These are phyloP conservation scores for Protomyces arabidopsidicola DNA, from an alignment of 1,139 yeast species.

Conservation along the genomic window DNA sequence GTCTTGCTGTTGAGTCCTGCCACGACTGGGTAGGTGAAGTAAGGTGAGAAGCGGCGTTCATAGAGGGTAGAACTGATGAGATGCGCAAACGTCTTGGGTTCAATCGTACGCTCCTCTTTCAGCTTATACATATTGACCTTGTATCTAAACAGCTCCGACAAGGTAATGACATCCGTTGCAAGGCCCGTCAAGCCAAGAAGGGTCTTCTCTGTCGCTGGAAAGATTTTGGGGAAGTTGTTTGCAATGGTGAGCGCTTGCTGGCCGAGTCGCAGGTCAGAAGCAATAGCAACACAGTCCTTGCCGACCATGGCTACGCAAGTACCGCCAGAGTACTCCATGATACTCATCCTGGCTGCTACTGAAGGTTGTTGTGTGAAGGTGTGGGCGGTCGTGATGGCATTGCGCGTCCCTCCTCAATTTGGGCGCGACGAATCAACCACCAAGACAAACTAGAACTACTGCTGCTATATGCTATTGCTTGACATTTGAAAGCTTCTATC, in stretches of 20 bases:
- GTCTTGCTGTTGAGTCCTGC: constrained; percentile 87
- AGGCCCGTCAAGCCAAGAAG: constrained; percentile 90
- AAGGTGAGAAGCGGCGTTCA: constrained; percentile 88
- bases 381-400: background rate
- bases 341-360: constrained; percentile 10
- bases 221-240: constrained; percentile 87
- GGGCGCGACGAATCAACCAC: background rate
- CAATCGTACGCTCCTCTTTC: constrained; percentile 85
- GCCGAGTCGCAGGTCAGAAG: constrained; percentile 90
- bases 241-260: constrained; percentile 88
- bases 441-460: background rate
- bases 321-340: constrained; percentile 53
- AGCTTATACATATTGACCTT: constrained; percentile 85
- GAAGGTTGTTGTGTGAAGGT: background rate
- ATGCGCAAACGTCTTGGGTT: constrained; percentile 90
- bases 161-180: constrained; percentile 88
- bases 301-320: constrained; percentile 98
- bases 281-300: constrained; percentile 96
- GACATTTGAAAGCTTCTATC: background rate
- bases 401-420: background rate
- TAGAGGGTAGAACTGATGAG: constrained; percentile 84
- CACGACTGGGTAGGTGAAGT: constrained; percentile 92
- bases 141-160: constrained; percentile 69
- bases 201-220: constrained; percentile 69
- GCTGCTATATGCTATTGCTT: background rate